Conservation (phyloP, 2,329 filamentous ascomycete genomes). For the Colletotrichum tropicicola region DNA sequence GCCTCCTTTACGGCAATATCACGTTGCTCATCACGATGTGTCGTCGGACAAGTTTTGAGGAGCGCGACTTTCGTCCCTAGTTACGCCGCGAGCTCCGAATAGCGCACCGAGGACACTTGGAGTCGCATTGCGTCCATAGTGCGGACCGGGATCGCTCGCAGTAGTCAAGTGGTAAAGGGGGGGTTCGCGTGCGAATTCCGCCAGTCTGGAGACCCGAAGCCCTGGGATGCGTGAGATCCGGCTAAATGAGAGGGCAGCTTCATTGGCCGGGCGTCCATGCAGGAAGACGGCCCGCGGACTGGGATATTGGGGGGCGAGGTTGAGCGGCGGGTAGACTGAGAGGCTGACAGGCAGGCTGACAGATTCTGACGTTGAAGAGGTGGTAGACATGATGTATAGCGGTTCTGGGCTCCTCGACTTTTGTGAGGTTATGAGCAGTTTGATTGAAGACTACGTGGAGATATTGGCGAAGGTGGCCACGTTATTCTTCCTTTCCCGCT, state of each 20-base stretch:
- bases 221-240: background rate
- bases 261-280: conserved; percentile 1
- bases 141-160: background rate
- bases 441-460: too few relatives aligned
- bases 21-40: too few relatives aligned
- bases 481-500: too few relatives aligned
- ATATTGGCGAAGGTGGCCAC: too few relatives aligned
- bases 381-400: too few relatives aligned
- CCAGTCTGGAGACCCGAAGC: background rate
- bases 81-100: background rate
- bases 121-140: background rate
- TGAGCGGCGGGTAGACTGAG: background rate
- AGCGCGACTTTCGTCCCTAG: too few relatives aligned
- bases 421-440: too few relatives aligned
- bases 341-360: background rate
- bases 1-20: too few relatives aligned
- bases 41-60: too few relatives aligned
- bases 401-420: too few relatives aligned
- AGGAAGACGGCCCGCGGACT: background rate
- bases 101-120: background rate
- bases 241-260: background rate
- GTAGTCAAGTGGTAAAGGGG: background rate
- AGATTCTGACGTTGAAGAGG: too few relatives aligned
- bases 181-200: background rate
- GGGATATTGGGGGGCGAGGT: background rate